Base-by-base conservation (phyloP, 148 eudicot genomes). In the Camellia granthamiana region DNA sequence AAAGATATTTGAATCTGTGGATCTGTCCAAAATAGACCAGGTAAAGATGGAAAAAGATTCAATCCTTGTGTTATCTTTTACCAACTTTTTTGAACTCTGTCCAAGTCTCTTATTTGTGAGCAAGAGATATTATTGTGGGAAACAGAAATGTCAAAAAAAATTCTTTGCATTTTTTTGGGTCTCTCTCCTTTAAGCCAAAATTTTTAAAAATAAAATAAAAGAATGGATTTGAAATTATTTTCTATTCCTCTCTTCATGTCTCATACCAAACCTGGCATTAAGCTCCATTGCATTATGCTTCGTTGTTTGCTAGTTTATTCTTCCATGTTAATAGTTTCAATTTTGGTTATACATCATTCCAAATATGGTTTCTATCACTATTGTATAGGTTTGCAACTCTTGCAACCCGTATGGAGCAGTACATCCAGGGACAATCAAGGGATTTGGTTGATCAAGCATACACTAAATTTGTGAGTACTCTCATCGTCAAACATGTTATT, bases 321-420 rank as follows among this genome's bases (percentile, higher is more conserved):
- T n/a, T 77, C 79, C 14, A 38, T 38, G 1, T 16, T 30, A 6
- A 12, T 9, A 41, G 61, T 69, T 78, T 18, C 18, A 64, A 6
- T 67, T 65, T 78, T 71, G 46, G 42, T 62, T 61, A 38, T 58
- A 59, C 44, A 55, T 59, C 52, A 60, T 68, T 63, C 44, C 5
- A 30, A 44, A 62, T 3, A 43, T 61, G 15, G 49, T 77, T 68
- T 68, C 21, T 6, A 47, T 72, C 52, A 42, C 79, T 78, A 78
- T 15, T 86, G 74, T 68, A 81, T 81, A 96, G 99, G 81, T 96
- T 96, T 78, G 93, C 95, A n/a, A 86, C 87, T 75, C 97, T 96
- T 90, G 99, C 98, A 21, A 96, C 99, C 73, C 95, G 97, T 75
- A 93, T 96, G 99, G 99, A 96, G 91, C 99, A 93, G 80, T 96